Conservation (phyloP, 805 yeast species). For the Saccharomycopsis fodiens region DNA sequence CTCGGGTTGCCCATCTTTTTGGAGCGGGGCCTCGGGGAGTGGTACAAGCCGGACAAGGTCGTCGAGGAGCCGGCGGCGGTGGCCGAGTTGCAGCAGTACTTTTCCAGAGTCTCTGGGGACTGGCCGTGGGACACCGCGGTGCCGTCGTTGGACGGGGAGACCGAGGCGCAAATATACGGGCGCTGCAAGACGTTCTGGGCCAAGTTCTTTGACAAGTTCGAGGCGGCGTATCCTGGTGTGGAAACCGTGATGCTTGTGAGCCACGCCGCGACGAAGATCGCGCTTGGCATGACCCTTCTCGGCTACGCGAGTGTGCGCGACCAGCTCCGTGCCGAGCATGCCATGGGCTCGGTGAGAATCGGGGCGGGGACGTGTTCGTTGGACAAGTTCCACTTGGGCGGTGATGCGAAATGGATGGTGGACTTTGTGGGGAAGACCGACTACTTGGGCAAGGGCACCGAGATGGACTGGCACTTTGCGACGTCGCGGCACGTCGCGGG, state of each 20-base stretch:
- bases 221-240: constrained; percentile 48
- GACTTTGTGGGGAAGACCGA: constrained; percentile 68
- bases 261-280: constrained; percentile 92
- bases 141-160: constrained; percentile 71
- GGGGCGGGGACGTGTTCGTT: constrained; percentile 84
- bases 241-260: constrained; percentile 64
- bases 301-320: constrained; percentile 45
- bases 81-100: constrained; percentile 42
- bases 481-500: constrained; percentile 71
- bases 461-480: constrained; percentile 86
- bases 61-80: constrained; percentile 63
- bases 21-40: constrained; percentile 87
- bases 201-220: constrained; percentile 51
- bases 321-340: constrained; percentile 31
- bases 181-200: constrained; percentile 53
- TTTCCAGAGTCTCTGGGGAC: constrained; percentile 37
- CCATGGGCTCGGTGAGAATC: constrained; percentile 31
- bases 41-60: constrained; percentile 65
- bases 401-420: constrained; percentile 45
- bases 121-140: constrained; percentile 54
- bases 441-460: constrained; percentile 71
- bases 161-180: constrained; percentile 53
- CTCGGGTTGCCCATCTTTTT: constrained; percentile 53
- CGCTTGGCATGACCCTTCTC: constrained; percentile 73
- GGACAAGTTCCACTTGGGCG: constrained; percentile 47